phyloP scores from a whole-genome alignment of 2,329 filamentous ascomycete genomes.

The Botrytis cinerea region DNA sequence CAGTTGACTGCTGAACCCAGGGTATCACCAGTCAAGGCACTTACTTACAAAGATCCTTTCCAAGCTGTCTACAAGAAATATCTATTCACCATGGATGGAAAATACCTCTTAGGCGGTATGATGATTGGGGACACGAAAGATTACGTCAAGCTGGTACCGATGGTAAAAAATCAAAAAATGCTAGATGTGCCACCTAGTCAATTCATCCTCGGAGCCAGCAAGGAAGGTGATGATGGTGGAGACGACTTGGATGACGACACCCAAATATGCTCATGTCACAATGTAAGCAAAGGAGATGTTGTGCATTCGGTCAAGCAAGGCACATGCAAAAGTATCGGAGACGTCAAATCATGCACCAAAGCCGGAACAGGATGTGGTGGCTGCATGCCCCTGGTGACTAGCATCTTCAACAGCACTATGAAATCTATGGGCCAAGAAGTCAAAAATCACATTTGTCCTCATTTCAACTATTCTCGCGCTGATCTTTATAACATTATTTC shows the following conservation, averaged over 20 bases:
- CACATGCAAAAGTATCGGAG: constrained; percentile 76
- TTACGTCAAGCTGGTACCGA: constrained; percentile 83
- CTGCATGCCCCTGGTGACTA: constrained; percentile 84
- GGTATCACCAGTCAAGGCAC: constrained; percentile 69
- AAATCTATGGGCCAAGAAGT: constrained; percentile 81
- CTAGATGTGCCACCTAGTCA: constrained; percentile 78
- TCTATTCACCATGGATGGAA: constrained; percentile 84
- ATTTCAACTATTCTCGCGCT: constrained; percentile 80
- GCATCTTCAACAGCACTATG: constrained; percentile 90
- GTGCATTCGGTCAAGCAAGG: constrained; percentile 72
- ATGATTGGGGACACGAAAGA: constrained; percentile 94
- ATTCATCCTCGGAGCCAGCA: constrained; percentile 78
- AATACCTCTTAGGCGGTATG: constrained; percentile 91
- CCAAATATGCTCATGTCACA: constrained; percentile 91
- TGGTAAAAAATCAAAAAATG: constrained; percentile 81
- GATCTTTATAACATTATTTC: constrained; percentile 90
- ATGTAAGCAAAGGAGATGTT: constrained; percentile 83
- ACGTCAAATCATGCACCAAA: constrained; percentile 88
- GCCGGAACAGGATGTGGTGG: constrained; percentile 89
- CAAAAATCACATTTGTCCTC: constrained; percentile 80
- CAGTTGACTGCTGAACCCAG: constrained; percentile 56
- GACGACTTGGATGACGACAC: constrained; percentile 82
- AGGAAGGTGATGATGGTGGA: constrained; percentile 70
- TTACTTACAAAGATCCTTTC: constrained; percentile 89
- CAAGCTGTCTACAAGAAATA: constrained; percentile 91